Percentiles rank a stretch among this genome's conserved stretches.
These are phyloP conservation scores for Penicillium lividum DNA, from an alignment of 495 filamentous ascomycete species.

Conservation along the genomic window DNA sequence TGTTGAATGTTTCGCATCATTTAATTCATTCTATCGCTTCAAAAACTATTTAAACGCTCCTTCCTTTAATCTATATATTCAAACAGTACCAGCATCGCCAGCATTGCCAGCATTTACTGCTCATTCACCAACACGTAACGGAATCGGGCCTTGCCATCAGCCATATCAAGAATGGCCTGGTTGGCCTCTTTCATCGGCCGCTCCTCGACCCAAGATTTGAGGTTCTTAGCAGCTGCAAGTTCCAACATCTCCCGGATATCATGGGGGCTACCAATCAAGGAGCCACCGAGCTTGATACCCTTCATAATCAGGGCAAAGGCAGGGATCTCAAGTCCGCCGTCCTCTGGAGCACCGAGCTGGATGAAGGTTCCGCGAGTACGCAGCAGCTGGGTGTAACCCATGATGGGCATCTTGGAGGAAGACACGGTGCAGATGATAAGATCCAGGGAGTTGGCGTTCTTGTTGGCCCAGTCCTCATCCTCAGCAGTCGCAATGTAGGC, in stretches of 20 bases:
- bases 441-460: slow-evolving; percentile 65
- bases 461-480: slow-evolving; percentile 68
- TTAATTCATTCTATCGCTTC: neutral
- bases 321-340: slow-evolving; percentile 59
- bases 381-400: slow-evolving; percentile 68
- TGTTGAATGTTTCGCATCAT: neutral
- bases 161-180: slow-evolving; percentile 67
- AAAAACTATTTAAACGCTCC: neutral
- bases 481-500: slow-evolving; percentile 82
- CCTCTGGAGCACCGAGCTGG: slow-evolving; percentile 74
- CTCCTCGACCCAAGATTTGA: slow-evolving; percentile 73
- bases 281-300: slow-evolving; percentile 68
- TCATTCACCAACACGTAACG: slow-evolving; percentile 73
- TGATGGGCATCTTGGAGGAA: slow-evolving; percentile 71
- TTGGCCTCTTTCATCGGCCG: slow-evolving; percentile 75
- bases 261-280: slow-evolving; percentile 65
- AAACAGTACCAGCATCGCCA: neutral
- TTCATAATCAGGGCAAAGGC: slow-evolving; percentile 62
- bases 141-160: slow-evolving; percentile 68
- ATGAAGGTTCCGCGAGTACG: slow-evolving; percentile 70
- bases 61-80: neutral
- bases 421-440: slow-evolving; percentile 81
- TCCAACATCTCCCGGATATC: slow-evolving; percentile 83
- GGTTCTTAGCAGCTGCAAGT: slow-evolving; percentile 67
- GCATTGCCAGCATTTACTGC: slow-evolving; percentile 9